phyloP scores from a whole-genome alignment of 2,329 filamentous ascomycete genomes.

The Botrytis paeoniae region DNA sequence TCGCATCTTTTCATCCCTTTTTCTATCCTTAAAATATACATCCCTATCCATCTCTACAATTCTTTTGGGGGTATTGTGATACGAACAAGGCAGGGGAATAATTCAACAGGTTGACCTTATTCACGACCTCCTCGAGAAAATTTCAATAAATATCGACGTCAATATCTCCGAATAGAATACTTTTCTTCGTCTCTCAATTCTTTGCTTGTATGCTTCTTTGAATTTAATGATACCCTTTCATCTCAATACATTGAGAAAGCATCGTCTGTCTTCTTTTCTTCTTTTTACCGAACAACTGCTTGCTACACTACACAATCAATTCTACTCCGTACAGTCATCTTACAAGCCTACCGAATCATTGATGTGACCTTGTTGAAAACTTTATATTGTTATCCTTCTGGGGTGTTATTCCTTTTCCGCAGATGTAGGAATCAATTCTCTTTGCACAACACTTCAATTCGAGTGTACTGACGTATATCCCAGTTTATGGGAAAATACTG shows the following conservation, averaged over 20 bases:
- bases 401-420: not conserved
- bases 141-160: slow-evolving; percentile 12
- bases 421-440: slow-evolving; percentile 17
- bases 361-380: slow-evolving; percentile 12
- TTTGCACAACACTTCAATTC: not conserved
- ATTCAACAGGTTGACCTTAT: slow-evolving; percentile 1
- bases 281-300: slow-evolving; percentile 31
- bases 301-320: slow-evolving; percentile 26
- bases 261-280: slow-evolving; percentile 31
- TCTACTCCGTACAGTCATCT: slow-evolving; percentile 25
- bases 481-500: slow-evolving; percentile 15
- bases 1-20: not conserved
- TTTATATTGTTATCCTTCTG: not conserved
- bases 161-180: not conserved
- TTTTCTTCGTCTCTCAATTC: not conserved
- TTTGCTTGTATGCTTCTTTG: not conserved
- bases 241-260: slow-evolving; percentile 27
- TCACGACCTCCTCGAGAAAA: not conserved
- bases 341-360: slow-evolving; percentile 23
- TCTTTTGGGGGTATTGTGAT: not conserved
- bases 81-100: not conserved
- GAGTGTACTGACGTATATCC: slow-evolving; percentile 8
- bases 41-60: not conserved
- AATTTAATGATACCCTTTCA: slow-evolving; percentile 34
- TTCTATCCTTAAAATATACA: not conserved